Base-by-base conservation (phyloP, 2,329 filamentous ascomycete genomes). In the Fusarium mexicanum region DNA sequence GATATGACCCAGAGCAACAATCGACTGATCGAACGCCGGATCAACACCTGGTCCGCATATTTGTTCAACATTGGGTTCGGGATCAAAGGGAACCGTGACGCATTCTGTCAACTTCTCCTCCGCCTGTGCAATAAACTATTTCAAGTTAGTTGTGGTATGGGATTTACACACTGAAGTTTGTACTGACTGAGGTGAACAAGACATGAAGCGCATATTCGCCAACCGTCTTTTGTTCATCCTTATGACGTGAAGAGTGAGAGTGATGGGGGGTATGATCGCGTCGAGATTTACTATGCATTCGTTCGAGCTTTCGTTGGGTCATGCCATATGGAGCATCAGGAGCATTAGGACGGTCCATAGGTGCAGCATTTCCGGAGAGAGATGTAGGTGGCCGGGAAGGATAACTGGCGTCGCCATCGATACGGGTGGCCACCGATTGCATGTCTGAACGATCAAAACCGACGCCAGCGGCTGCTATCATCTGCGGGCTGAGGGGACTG, bases 171-270 rank as follows among this genome's bases (percentile, higher is more conserved):
- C 43, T 46, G 41, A 35, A 26, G 62, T 61, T 41, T 65, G 51
- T 63, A 86, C 90, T 83, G 82, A 94, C 92, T 70, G 95, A 95
- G 75, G 96, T 98, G 83, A 98, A 98, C 48, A 99, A 86, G 77
- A 98, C 96, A 83, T 98, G 96, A 69, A 99, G 86, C 26, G 96
- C 96, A 88, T 98, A 98, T 86, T 99, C 96, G 63, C 95, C 95
- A n/a, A 98, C 95, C 0, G 95, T 98, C 83, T 96, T 97, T 74
- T 93, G 90, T 73, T 97, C 94, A 61, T 92, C 90, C 76, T 90
- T 90, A 76, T 91, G 90, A 63, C 90, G 88, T 58, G 92, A 92
- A 41, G 93, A 96, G 78, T 94, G 91, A 22, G 93, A 94, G 76
- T 91, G 92, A 79, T 95, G 91, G 79, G 93, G 92, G 12, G 88